Evolutionary conservation across 73 alveolate species (phyloP).

Genomic region (Paramecium sexaurelia): DNA sequence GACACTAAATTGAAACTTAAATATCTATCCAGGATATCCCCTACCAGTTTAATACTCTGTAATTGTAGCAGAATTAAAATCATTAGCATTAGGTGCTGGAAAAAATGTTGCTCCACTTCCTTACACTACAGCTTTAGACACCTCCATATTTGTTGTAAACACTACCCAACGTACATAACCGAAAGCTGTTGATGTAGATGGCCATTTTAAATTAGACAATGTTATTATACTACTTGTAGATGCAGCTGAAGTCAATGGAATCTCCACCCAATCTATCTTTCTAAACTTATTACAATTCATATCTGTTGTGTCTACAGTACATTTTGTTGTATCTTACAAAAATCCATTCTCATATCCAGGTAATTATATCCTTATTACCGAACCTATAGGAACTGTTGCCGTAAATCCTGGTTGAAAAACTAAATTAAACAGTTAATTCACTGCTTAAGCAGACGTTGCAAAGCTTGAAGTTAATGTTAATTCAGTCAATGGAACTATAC

Average conservation of each 20-base stretch:
- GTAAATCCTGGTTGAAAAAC: not conserved
- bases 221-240: not conserved
- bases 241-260: not conserved
- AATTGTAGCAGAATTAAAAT: not conserved
- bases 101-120: not conserved
- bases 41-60: not conserved
- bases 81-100: slow-evolving; percentile 51
- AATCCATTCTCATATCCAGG: slow-evolving; percentile 50
- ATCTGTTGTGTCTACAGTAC: not conserved
- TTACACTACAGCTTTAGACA: not conserved
- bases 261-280: slow-evolving; percentile 9
- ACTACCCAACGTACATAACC: slow-evolving; percentile 22
- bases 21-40: slow-evolving; percentile 58
- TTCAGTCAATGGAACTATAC: not conserved
- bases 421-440: not conserved
- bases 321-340: not conserved
- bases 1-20: slow-evolving; percentile 20
- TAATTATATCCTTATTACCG: not conserved
- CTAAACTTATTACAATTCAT: not conserved
- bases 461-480: slow-evolving; percentile 26
- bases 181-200: not conserved
- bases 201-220: slow-evolving; percentile 34
- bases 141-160: not conserved
- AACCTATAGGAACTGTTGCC: not conserved
- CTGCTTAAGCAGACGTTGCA: not conserved